Conservation (phyloP, 2,329 filamentous ascomycete species). For the Botrytis hyacinthi region DNA sequence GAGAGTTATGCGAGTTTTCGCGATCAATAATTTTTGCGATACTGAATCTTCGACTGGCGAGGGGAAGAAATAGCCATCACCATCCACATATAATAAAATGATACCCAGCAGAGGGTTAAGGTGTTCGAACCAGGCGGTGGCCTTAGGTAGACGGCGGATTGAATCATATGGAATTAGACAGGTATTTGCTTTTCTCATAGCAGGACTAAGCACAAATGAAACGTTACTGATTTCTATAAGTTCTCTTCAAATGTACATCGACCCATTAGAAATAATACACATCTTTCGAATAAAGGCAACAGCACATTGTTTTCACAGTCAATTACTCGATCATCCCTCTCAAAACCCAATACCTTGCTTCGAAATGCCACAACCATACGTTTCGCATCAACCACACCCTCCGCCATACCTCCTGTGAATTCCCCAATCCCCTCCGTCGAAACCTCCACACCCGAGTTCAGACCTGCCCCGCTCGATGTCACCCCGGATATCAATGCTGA, state of each 20-base stretch:
- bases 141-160: conserved; percentile 39
- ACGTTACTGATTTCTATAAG: conserved; percentile 30
- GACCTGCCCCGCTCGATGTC: conserved; percentile 28
- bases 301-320: conserved; percentile 25
- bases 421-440: conserved; percentile 14
- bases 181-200: conserved; percentile 27
- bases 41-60: conserved; percentile 11
- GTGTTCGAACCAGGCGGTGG: conserved; percentile 46
- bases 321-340: conserved; percentile 24
- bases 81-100: conserved; percentile 43
- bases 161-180: conserved; percentile 41
- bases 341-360: conserved; percentile 28
- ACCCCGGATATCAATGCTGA: conserved; percentile 28
- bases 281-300: conserved; percentile 28
- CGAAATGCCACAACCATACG: conserved; percentile 32
- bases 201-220: not conserved
- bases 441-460: conserved; percentile 22
- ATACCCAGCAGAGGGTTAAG: conserved; percentile 54
- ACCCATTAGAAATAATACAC: conserved; percentile 30
- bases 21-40: conserved; percentile 31
- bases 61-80: not conserved
- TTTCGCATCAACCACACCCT: conserved; percentile 35
- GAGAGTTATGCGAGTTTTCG: not conserved
- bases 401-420: conserved; percentile 14
- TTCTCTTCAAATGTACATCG: conserved; percentile 37